Base-by-base conservation (phyloP, 2,329 filamentous ascomycete genomes). In the Venturia asperata region DNA sequence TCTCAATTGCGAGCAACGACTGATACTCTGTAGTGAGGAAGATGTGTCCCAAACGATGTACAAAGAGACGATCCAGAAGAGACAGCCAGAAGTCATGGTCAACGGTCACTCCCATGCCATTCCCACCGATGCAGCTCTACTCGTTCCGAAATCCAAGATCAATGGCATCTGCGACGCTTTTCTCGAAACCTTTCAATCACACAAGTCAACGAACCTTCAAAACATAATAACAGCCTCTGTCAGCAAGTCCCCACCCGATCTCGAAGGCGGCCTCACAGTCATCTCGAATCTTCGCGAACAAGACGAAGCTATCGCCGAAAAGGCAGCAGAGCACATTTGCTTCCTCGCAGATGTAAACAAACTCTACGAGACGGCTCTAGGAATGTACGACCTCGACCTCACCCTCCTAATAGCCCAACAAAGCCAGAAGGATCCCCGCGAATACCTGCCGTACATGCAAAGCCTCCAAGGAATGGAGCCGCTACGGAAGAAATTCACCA, bases 21-120 rank as follows among this genome's bases (percentile, higher is more conserved):
- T 34, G 30, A 34, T 34, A 34, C 30, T 34, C 30, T 34, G 6
- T 37, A 77, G 89, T 65, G 89, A 96, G 62, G 94, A 99, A 73
- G 91, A 99, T 75, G 94, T 99, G 27, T 90, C 92, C 0, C 84
- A 93, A 74, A 95, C 91, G 0, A 92, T 97, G 83, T 99, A 97
- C 74, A 89, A 89, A 71, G 89, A 97, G 72, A 97, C 92, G 0
- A 60, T 56, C 65, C 30, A 65, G 39, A 43, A 43, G 24, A 39
- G 27, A 30, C 62, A 60, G 24, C 19, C 34, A 37, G 41, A n/a
- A 19, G 39, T 17, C 4, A 37, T 41, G 10, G 27, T n/a, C 5
- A 60, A 55, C 6, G 42, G 19, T 3, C 45, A n/a, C 21, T 39
- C 9, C 9, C n/a, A 15, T 17, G 7, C 37, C 24, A 45, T 13